Base-by-base conservation (phyloP, 139 green algal genomes). In the Yamagishiella unicocca region DNA sequence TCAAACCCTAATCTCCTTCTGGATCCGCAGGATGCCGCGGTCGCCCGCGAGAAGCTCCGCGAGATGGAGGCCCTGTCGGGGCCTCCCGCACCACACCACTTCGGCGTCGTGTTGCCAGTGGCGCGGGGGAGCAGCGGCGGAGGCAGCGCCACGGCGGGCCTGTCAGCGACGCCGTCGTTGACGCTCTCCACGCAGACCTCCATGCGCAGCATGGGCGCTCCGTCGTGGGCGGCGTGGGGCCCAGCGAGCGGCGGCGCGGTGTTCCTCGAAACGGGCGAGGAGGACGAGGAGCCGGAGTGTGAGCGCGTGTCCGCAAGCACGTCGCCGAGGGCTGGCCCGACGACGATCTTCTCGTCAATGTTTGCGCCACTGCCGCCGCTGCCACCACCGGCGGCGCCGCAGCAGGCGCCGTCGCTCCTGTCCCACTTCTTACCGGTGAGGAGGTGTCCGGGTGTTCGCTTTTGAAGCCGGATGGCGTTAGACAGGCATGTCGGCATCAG, bases 1-100 rank as follows among this genome's bases (percentile, higher is more conserved):
- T 29, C 17, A 35, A 68, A 33, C 24, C 24, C 12, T 25, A n/a
- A 68, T 21, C 14, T 22, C 14, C 31, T 33, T 6, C 58, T 24
- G 58, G n/a, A 68, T 68, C n/a, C n/a, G 5, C 37, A 71, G 55
- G 80, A 86, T 2, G 62, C 80, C 25, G 64, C 64, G 38, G 80
- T 86, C 40, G 80, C 80, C 3, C 62, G 64, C 2, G 80, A 86
- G 80, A 86, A 86, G 61, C 42, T 86, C 1, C 80, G 80, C 4
- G 80, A 86, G 80, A 24, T 86, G 43, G 43, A 77, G 64, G 46
- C 43, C 5, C 42, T 77, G 29, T 4, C 43, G 21, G 80, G 80
- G 22, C 80, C 80, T 12, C 80, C 80, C 1, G 50, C 45, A 6
- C 62, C 80, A 4, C 12, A 31, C 5, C 58, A 86, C 4, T 77